Evolutionary conservation across 768 basidiomycete species (phyloP).

Genomic region (Termitomyces sp.): DNA sequence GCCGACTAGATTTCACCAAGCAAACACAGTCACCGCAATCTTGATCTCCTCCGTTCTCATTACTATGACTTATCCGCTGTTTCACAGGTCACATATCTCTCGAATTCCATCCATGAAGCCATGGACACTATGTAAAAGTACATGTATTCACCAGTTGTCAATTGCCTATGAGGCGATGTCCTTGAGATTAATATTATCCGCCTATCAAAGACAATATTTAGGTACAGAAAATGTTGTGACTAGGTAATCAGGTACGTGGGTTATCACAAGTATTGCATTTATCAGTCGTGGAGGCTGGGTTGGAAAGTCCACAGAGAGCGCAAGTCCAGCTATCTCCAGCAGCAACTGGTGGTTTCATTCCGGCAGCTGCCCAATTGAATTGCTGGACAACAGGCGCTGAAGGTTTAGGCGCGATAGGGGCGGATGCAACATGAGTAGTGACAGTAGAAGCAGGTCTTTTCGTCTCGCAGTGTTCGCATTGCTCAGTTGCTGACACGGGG

Average conservation of each 20-base stretch:
- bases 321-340: slow-evolving; percentile 48
- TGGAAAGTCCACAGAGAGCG: slow-evolving; percentile 43
- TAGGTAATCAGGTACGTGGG: slow-evolving; percentile 19
- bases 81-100: background rate
- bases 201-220: background rate
- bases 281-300: slow-evolving; percentile 32
- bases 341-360: slow-evolving; percentile 39
- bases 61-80: background rate
- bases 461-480: slow-evolving; percentile 9
- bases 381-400: slow-evolving; percentile 21
- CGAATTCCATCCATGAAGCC: background rate
- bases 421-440: slow-evolving; percentile 1
- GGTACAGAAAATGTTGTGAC: background rate
- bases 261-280: slow-evolving; percentile 45
- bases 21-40: slow-evolving; percentile 28
- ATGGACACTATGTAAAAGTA: background rate
- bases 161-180: background rate
- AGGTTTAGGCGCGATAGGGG: background rate
- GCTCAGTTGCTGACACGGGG: slow-evolving; percentile 2
- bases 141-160: background rate
- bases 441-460: background rate
- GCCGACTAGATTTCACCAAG: slow-evolving; percentile 68
- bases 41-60: background rate
- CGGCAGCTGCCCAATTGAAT: slow-evolving; percentile 63
- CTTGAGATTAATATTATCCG: background rate